Conservation (phyloP, 805 yeast species). For the Teunomyces stri region DNA sequence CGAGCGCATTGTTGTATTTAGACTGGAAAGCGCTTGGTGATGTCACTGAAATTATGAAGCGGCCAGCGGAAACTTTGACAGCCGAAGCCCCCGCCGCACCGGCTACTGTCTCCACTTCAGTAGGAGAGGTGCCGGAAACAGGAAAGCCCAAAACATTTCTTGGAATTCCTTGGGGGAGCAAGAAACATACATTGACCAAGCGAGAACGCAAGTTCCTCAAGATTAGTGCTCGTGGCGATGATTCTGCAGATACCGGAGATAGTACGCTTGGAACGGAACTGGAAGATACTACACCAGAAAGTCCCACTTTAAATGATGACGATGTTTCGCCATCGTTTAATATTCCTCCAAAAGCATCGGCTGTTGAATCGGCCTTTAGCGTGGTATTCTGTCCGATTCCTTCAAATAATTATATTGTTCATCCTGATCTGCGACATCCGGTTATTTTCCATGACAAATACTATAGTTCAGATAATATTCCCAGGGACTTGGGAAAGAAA, state of each 20-base stretch:
- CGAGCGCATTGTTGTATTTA: conserved; percentile 40
- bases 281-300: conserved; percentile 2
- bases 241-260: not conserved
- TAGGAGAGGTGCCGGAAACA: not conserved
- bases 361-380: conserved; percentile 41
- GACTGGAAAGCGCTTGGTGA: conserved; percentile 45
- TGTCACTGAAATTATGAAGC: conserved; percentile 26
- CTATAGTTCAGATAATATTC: conserved; percentile 33
- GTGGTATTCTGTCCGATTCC: conserved; percentile 42
- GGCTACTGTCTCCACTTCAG: not conserved
- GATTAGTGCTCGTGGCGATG: conserved; percentile 19
- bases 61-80: conserved; percentile 2
- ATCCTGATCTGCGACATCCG: conserved; percentile 33
- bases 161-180: not conserved
- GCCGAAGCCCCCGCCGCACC: not conserved
- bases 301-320: not conserved
- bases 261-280: conserved; percentile 3
- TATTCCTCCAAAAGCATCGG: conserved; percentile 46
- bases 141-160: not conserved
- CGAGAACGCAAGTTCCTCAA: conserved; percentile 18
- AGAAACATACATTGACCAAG: conserved; percentile 6
- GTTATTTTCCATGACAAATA: conserved; percentile 44
- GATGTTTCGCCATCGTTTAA: conserved; percentile 17
- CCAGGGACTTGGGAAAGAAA: conserved; percentile 13
- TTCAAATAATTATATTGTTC: conserved; percentile 26